These are phyloP conservation scores for Sporothrix schenckii DNA, from an alignment of 2,329 filamentous ascomycete genomes.

Conservation along the genomic window DNA sequence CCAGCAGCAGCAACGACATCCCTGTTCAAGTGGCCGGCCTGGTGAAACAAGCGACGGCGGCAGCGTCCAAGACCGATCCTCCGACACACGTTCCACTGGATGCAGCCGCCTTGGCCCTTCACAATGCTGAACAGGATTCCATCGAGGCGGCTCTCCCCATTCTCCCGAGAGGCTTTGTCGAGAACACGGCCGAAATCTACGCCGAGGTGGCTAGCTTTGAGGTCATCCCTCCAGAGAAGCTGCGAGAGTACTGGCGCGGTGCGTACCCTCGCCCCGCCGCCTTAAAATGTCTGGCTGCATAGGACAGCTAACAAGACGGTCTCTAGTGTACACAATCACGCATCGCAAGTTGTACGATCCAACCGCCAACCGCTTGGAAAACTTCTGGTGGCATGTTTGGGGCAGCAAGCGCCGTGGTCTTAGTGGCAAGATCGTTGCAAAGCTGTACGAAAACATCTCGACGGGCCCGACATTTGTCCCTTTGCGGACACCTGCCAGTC, in stretches of 20 bases:
- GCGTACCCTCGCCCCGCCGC: background rate
- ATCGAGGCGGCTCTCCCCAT: constrained; percentile 45
- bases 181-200: constrained; percentile 57
- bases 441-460: constrained; percentile 61
- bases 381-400: constrained; percentile 69
- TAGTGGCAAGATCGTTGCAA: constrained; percentile 57
- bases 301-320: background rate
- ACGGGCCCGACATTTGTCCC: constrained; percentile 61
- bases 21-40: background rate
- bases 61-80: background rate
- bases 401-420: constrained; percentile 59
- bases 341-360: constrained; percentile 62
- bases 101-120: background rate
- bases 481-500: constrained; percentile 55
- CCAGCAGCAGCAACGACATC: background rate
- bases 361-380: constrained; percentile 64
- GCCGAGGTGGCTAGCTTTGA: constrained; percentile 57
- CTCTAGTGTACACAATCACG: constrained; percentile 62
- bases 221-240: constrained; percentile 55
- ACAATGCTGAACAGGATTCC: background rate
- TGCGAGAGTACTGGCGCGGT: constrained; percentile 63
- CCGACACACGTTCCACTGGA: background rate
- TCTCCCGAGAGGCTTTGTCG: constrained; percentile 61
- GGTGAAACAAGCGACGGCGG: too few species aligned
- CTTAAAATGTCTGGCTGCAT: background rate